phyloP scores from a whole-genome alignment of 371 early-diverging fungal species.

The Lichtheimia ornata region DNA sequence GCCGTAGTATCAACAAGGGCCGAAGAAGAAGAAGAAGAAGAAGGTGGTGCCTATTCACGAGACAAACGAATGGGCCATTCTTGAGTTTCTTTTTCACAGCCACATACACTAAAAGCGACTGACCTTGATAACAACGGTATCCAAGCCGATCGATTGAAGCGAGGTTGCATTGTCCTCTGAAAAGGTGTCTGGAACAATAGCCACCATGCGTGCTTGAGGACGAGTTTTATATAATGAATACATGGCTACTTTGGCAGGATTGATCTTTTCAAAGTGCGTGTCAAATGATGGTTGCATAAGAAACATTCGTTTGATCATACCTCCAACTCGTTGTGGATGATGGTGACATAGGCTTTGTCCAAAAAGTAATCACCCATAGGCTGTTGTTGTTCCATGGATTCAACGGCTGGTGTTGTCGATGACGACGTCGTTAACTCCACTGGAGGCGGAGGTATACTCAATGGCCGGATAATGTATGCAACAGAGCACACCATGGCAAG shows the following conservation, averaged over 20 bases:
- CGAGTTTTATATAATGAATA: slow-evolving; percentile 19
- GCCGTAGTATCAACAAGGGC: neutral
- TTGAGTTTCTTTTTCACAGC: neutral
- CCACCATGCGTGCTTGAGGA: neutral
- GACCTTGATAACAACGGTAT: neutral
- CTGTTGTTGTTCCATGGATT: neutral
- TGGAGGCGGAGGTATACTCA: neutral
- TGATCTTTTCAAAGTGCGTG: slow-evolving; percentile 13
- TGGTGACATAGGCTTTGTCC: slow-evolving; percentile 4
- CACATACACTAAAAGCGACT: neutral
- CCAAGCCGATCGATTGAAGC: neutral
- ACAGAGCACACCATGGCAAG: neutral
- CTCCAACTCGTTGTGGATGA: neutral
- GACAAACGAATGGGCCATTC: neutral
- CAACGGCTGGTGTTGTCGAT: neutral
- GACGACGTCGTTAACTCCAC: neutral
- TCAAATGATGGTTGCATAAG: neutral
- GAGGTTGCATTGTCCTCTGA: neutral
- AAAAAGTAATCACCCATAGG: neutral
- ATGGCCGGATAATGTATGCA: neutral
- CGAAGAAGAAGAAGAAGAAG: neutral
- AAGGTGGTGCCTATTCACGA: neutral
- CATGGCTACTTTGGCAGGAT: slow-evolving; percentile 25
- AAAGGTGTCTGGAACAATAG: neutral
- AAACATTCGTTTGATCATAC: neutral